Conservation (phyloP, 805 yeast species). For the Lipomyces oligophaga region DNA sequence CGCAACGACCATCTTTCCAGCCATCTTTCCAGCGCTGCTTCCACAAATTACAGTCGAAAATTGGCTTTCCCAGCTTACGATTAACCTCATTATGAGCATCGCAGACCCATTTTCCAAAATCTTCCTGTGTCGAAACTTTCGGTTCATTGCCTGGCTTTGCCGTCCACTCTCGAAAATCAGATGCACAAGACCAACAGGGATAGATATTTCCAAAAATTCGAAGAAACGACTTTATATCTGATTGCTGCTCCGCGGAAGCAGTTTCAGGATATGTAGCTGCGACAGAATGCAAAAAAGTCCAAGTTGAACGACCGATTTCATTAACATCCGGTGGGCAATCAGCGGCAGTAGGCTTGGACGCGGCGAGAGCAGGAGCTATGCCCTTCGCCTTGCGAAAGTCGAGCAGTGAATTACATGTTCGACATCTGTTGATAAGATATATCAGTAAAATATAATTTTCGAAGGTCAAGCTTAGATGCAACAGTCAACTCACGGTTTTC, state of each 20-base stretch:
- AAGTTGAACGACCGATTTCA: constrained; percentile 74
- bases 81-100: constrained; percentile 95
- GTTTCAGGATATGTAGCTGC: constrained; percentile 82
- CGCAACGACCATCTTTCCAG: constrained; percentile 67
- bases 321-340: constrained; percentile 86
- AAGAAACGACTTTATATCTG: constrained; percentile 68
- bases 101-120: constrained; percentile 86
- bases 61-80: constrained; percentile 74
- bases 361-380: constrained; percentile 31
- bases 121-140: constrained; percentile 53
- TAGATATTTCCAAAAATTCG: constrained; percentile 70
- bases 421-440: too few species aligned
- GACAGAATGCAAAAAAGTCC: constrained; percentile 87
- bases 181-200: constrained; percentile 93
- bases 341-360: constrained; percentile 31
- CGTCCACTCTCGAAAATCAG: constrained; percentile 69
- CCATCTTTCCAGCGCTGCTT: constrained; percentile 93
- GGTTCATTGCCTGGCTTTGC: constrained; percentile 45
- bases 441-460: background rate
- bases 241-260: constrained; percentile 60
- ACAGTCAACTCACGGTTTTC: constrained; percentile 72
- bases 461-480: background rate
- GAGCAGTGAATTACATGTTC: constrained; percentile 75
- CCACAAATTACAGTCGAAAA: constrained; percentile 87
- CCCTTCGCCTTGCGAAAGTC: constrained; percentile 69